These are phyloP conservation scores for Rauvolfia tetraphylla DNA, from an alignment of 257 asterid genomes.

Conservation along the genomic window DNA sequence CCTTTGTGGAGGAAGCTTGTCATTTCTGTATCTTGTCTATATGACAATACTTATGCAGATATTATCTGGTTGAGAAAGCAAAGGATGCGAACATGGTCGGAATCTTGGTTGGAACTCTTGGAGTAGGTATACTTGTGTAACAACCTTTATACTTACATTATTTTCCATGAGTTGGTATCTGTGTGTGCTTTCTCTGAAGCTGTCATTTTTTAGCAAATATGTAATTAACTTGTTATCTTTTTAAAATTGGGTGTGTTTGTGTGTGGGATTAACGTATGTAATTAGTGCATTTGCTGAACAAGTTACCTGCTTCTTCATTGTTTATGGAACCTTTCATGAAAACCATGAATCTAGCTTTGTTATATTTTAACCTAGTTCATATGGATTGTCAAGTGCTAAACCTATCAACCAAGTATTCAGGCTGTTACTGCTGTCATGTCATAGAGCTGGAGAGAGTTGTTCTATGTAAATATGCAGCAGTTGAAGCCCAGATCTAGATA, in stretches of 20 bases:
- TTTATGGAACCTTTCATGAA: not conserved
- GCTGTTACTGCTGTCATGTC: not conserved
- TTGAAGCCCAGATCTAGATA: not conserved
- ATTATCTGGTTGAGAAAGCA: slow-evolving; percentile 90
- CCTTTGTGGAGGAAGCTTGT: not conserved
- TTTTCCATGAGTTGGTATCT: not conserved
- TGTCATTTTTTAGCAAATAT: not conserved
- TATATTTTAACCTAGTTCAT: not conserved
- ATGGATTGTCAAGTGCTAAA: not conserved
- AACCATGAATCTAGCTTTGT: not conserved
- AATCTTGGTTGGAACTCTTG: slow-evolving; percentile 97
- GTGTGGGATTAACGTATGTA: not conserved
- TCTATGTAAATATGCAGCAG: not conserved
- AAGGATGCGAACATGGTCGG: slow-evolving; percentile 97
- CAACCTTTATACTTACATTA: not conserved
- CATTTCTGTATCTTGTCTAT: not conserved
- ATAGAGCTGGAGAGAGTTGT: not conserved
- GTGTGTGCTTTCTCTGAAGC: not conserved
- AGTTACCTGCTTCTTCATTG: not conserved
- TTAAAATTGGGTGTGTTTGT: too few relatives aligned
- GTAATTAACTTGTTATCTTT: not conserved
- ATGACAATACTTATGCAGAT: slow-evolving; percentile 41
- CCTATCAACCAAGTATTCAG: not conserved
- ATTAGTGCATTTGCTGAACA: not conserved
- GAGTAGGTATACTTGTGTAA: slow-evolving; percentile 54